These are phyloP conservation scores for Kuraishia capsulata DNA, from an alignment of 805 yeast genomes.

Conservation along the genomic window DNA sequence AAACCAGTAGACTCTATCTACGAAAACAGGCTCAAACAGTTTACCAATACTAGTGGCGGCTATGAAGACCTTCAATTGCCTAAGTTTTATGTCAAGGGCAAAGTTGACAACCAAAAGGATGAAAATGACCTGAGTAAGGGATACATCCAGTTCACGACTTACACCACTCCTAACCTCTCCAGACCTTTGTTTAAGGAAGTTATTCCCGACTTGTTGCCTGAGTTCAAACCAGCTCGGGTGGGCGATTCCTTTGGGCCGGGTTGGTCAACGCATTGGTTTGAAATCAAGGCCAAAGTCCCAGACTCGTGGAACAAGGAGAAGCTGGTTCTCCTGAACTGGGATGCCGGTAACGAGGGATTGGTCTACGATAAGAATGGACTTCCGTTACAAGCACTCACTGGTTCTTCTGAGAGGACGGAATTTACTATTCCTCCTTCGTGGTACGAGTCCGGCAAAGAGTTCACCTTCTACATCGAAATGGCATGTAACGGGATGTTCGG, in stretches of 20 bases:
- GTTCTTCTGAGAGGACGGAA: conserved; percentile 73
- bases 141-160: conserved; percentile 50
- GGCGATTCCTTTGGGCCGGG: conserved; percentile 87
- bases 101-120: conserved; percentile 34
- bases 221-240: conserved; percentile 48
- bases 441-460: conserved; percentile 39
- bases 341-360: conserved; percentile 79
- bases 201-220: conserved; percentile 33
- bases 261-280: conserved; percentile 97
- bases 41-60: conserved; percentile 65
- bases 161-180: conserved; percentile 62
- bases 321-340: conserved; percentile 65
- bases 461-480: conserved; percentile 73
- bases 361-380: conserved; percentile 58
- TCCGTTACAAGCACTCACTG: conserved; percentile 79
- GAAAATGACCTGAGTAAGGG: conserved; percentile 23
- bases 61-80: conserved; percentile 69
- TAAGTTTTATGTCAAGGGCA: conserved; percentile 59
- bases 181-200: conserved; percentile 60
- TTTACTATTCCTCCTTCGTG: conserved; percentile 56
- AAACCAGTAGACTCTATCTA: conserved; percentile 72
- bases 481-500: conserved; percentile 92
- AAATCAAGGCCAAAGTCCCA: conserved; percentile 58
- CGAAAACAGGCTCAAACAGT: conserved; percentile 65
- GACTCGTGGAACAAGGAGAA: conserved; percentile 37